Conservation (phyloP, 2,329 filamentous ascomycete species). For the Colletotrichum caudatum region DNA sequence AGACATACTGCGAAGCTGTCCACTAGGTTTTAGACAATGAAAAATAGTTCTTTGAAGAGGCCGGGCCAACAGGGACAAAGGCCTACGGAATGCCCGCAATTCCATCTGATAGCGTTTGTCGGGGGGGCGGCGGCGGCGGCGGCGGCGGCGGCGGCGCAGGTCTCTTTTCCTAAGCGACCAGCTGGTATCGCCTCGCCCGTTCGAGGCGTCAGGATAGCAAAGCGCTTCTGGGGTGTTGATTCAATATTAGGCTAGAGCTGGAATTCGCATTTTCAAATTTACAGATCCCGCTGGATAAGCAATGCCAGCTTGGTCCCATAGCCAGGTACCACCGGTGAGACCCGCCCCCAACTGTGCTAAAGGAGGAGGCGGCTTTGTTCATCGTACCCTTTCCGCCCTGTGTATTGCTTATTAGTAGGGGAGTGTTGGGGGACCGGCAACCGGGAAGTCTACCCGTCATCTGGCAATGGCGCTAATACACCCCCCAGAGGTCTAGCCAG, state of each 20-base stretch:
- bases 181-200: not conserved
- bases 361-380: not conserved
- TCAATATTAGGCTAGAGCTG: not conserved
- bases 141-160: not conserved
- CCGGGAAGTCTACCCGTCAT: not conserved
- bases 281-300: not conserved
- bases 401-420: not conserved
- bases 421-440: not conserved
- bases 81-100: not conserved
- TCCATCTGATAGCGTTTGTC: not conserved
- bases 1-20: slow-evolving; percentile 1
- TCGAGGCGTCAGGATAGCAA: not conserved
- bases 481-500: no score
- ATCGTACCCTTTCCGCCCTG: not conserved
- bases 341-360: not conserved
- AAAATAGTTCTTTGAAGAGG: not conserved
- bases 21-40: not conserved
- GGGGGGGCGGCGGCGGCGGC: not conserved
- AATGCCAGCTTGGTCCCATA: not conserved
- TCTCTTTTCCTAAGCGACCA: not conserved
- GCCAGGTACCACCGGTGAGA: not conserved
- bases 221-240: not conserved
- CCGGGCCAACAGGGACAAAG: slow-evolving; percentile 3
- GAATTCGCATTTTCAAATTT: not conserved
- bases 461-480: not conserved